Conservation (phyloP, 805 yeast genomes). For the Wickerhamomyces rabaulensis region DNA sequence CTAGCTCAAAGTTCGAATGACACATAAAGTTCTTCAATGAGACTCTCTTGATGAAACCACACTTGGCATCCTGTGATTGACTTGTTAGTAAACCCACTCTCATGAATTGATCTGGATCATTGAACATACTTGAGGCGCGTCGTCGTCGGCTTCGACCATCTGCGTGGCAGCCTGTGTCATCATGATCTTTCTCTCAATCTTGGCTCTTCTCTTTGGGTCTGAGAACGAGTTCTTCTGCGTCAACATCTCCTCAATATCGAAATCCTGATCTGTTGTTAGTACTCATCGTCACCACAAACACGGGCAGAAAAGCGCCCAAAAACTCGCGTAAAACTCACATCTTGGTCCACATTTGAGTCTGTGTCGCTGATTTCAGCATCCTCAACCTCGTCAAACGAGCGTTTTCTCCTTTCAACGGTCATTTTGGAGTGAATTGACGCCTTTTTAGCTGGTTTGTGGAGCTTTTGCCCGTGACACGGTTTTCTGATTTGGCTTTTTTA, state of each 20-base stretch:
- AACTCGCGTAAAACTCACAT: background rate
- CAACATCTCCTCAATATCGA: conserved; percentile 16
- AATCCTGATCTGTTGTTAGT: conserved; percentile 4
- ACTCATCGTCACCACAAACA: background rate
- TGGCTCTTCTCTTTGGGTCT: conserved; percentile 7
- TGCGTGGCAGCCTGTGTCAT: conserved; percentile 15
- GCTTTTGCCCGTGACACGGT: too few species aligned
- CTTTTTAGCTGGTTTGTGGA: background rate
- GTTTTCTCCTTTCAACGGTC: background rate
- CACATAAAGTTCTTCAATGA: conserved; percentile 80
- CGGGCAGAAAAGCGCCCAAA: background rate
- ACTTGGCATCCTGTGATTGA: background rate
- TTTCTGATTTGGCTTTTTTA: too few species aligned
- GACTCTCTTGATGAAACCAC: conserved; percentile 68
- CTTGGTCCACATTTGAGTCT: background rate
- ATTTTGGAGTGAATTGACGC: background rate
- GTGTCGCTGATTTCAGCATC: background rate
- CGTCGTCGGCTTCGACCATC: background rate
- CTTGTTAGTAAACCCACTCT: conserved; percentile 1
- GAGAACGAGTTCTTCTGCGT: conserved; percentile 10
- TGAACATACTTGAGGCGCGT: background rate
- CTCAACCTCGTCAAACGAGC: background rate
- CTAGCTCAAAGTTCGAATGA: conserved; percentile 73
- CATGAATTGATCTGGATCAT: background rate
- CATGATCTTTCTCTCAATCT: conserved; percentile 4